Evolutionary conservation across 31 red algal genomes (phyloP), one percentile per base, ranked within the genome.

Genomic region (Endocladia muricata): DNA sequence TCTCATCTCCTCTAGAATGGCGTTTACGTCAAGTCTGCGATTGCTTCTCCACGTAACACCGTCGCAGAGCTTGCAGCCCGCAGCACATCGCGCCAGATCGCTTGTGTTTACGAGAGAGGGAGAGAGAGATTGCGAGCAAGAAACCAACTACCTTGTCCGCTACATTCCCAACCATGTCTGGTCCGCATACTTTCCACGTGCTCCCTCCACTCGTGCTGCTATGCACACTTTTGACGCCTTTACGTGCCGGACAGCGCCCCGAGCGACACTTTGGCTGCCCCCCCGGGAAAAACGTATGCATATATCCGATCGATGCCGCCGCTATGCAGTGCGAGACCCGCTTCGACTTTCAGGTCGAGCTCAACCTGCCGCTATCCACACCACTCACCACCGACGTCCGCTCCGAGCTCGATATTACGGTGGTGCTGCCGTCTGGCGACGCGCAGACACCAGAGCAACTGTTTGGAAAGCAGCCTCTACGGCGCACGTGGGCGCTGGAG

Each of bases 261-360:
- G 81, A 85, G 29, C 70, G 81, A 15, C 81, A 85, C 61, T 85
- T 77, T 33, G 81, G 81, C 25, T 85, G 81, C 54, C 55, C 61
- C 19, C 58, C 11, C 37, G 73, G 70, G 9, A 78, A 78, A 33
- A 78, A 85, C n/a, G 81, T 85, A 21, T 85, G 81, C 61, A 47
- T 85, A 1, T 85, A 85, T 43, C 81, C 81, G 6, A 74, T 78
- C 44, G 74, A 85, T 31, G 65, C 69, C 55, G 73, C 71, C 34
- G 63, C 40, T 51, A 25, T 85, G 39, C 81, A 78, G 31, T 85
- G 81, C 36, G 70, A 77, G 40, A 60, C 81, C 30, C 30, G 76
- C 43, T 85, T 85, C 44, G 81, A 85, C 42, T 85, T 85, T 33
- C 72, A 85, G n/a, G 81, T 85, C 34, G 81, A 55, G 11, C 61